Conservation (phyloP, 441 rosid species). For the Pelargonium citronellum region DNA sequence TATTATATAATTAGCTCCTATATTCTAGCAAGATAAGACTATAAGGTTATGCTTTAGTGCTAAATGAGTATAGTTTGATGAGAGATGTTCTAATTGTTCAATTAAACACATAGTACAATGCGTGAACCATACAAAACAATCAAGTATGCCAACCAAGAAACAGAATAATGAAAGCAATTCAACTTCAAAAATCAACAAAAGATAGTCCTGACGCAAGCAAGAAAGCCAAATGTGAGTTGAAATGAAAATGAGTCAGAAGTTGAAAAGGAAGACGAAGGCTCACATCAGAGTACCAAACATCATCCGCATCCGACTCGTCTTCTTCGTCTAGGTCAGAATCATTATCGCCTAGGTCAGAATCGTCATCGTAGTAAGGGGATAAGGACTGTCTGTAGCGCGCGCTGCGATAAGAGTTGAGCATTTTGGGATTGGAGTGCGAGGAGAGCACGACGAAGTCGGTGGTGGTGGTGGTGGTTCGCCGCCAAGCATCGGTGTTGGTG, state of each 20-base stretch:
- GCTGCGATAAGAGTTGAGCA: conserved; percentile 65
- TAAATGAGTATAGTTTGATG: background rate
- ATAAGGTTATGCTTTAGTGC: too few relatives aligned
- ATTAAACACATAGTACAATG: background rate
- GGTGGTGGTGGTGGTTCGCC: background rate
- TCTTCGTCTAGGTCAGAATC: conserved; percentile 26
- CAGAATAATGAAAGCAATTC: too few relatives aligned
- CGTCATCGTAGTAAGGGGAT: conserved; percentile 37
- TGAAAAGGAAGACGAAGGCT: conserved; percentile 23
- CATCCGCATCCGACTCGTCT: conserved; percentile 21
- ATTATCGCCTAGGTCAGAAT: conserved; percentile 37
- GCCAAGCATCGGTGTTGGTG: too few relatives aligned
- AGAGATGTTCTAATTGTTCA: background rate
- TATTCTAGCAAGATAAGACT: too few relatives aligned
- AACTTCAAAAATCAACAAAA: too few relatives aligned
- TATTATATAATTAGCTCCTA: too few relatives aligned
- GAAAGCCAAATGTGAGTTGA: too few relatives aligned
- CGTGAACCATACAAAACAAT: background rate
- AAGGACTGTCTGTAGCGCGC: conserved; percentile 49
- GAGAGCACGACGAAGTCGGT: conserved; percentile 37
- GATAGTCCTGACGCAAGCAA: too few relatives aligned
- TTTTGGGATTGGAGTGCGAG: conserved; percentile 69
- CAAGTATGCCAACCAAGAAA: background rate
- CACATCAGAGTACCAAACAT: conserved; percentile 53
- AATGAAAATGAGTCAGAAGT: background rate